These are phyloP conservation scores for Phytophthora pinifolia DNA, from an alignment of 352 stramenopile species.

Conservation along the genomic window DNA sequence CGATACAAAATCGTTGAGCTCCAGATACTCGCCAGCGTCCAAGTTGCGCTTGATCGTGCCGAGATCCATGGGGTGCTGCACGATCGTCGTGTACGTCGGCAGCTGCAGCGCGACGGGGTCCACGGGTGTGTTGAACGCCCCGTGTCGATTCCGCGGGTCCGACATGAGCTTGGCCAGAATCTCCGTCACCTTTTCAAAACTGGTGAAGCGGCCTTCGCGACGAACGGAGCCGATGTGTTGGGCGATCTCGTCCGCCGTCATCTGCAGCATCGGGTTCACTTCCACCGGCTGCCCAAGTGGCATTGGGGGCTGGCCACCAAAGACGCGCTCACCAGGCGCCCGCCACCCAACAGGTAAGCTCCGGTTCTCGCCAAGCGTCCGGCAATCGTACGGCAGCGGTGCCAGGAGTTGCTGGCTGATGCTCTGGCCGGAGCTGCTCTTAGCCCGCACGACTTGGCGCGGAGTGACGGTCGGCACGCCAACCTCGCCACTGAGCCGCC, in stretches of 20 bases:
- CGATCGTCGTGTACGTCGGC: constrained; percentile 67
- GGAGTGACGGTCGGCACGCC: constrained; percentile 28
- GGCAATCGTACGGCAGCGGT: constrained; percentile 33
- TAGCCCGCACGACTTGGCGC: constrained; percentile 31
- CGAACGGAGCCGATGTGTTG: constrained; percentile 71
- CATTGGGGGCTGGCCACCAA: constrained; percentile 1
- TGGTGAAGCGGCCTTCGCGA: constrained; percentile 57
- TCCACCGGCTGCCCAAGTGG: constrained; percentile 13
- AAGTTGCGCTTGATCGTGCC: constrained; percentile 87
- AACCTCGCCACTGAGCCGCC: constrained; percentile 33
- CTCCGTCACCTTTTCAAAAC: constrained; percentile 63
- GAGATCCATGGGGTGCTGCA: constrained; percentile 91
- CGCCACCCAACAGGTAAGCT: constrained; percentile 55
- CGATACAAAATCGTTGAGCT: constrained; percentile 73
- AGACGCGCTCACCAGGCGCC: constrained; percentile 5
- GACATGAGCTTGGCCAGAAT: constrained; percentile 77
- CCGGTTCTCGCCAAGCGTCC: constrained; percentile 47
- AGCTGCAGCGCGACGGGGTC: constrained; percentile 69
- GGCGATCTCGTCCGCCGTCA: constrained; percentile 57
- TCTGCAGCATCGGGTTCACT: constrained; percentile 59
- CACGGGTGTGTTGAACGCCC: constrained; percentile 77
- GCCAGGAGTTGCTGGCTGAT: constrained; percentile 42
- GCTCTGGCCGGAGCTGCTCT: constrained; percentile 25
- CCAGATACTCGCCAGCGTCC: constrained; percentile 78
- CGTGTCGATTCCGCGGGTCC: constrained; percentile 67